Base-by-base conservation (phyloP, 208 protist genomes). In the Trypanosoma vivax region DNA sequence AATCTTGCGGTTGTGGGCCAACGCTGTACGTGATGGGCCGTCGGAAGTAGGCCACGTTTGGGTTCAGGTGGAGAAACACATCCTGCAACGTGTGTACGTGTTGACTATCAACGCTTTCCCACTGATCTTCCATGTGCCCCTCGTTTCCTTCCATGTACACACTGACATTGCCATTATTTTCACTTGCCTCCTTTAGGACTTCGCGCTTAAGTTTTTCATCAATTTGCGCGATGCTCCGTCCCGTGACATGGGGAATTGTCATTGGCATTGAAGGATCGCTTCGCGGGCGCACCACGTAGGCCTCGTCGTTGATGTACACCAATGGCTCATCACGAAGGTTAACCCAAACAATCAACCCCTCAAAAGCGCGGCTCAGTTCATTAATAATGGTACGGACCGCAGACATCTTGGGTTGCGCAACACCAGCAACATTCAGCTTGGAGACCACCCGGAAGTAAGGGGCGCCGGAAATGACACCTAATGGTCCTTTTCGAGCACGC, bases 241-340 rank as follows among this genome's bases (percentile, higher is more conserved):
- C 74, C 6, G 86, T 90, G 14, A 88, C 71, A 56, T 90, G 85
- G 1, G 79, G 82, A 34, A 93, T 90, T 52, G 89, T 88, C 49
- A 90, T 73, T 7, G 86, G 86, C 34, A 58, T 69, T 27, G 84
- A 70, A 2, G 86, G 86, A 23, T 90, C 78, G 3, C 67, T 66
- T 3, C 86, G 86, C 54, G 85, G 70, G 2, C 86, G 86, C 6
- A 93, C 82, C 60, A 93, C 88, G 69, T 90, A 76, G 29, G 86
- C 73, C 25, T 50, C 66, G 70, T 90, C 80, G 65, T 90, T 89
- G 57, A 93, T 79, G 69, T 93, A 93, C 42, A 93, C 66, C 2
- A 93, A 61, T 38, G 86, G 86, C 59, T 93, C 81, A 50, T 93
- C 86, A 2, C 86, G 81, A 45, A 93, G 75, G 55, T 93, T 93